Percentiles rank a stretch among this genome's conserved stretches.
Evolutionary conservation across 1,139 yeast species (phyloP).

Genomic region (Debaryomycetaceae sp.): DNA sequence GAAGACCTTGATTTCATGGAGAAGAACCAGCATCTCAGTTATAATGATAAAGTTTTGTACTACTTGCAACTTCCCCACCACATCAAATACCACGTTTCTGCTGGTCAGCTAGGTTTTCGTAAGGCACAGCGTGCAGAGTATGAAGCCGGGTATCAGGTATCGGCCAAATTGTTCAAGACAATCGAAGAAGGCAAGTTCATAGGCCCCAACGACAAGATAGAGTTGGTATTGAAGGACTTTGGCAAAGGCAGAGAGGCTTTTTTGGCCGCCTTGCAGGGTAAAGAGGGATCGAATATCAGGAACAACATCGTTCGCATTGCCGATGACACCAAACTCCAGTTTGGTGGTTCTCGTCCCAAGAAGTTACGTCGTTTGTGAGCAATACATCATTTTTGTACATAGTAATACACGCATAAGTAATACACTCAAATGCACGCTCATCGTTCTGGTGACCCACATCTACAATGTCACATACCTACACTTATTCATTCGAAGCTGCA

Average conservation of each 20-base stretch:
- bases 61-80: constrained; percentile 79
- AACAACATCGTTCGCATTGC: constrained; percentile 63
- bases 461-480: too few species aligned
- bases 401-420: background rate
- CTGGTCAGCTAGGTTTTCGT: constrained; percentile 74
- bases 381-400: constrained; percentile 1
- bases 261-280: constrained; percentile 78
- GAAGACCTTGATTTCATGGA: constrained; percentile 60
- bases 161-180: constrained; percentile 66
- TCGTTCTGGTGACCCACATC: too few species aligned
- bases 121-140: constrained; percentile 84
- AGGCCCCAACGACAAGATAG: constrained; percentile 54
- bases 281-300: constrained; percentile 75
- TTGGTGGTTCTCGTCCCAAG: constrained; percentile 91
- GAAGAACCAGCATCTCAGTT: constrained; percentile 55
- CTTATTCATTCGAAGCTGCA: too few species aligned
- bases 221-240: constrained; percentile 72
- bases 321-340: constrained; percentile 77
- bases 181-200: constrained; percentile 60
- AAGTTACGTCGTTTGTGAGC: constrained; percentile 70
- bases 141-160: constrained; percentile 91
- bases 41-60: constrained; percentile 75
- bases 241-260: constrained; percentile 92
- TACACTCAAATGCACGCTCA: too few species aligned
- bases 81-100: constrained; percentile 60